These are phyloP conservation scores for Laburnicola sp. DNA, from an alignment of 2,329 filamentous ascomycete species.

Conservation along the genomic window DNA sequence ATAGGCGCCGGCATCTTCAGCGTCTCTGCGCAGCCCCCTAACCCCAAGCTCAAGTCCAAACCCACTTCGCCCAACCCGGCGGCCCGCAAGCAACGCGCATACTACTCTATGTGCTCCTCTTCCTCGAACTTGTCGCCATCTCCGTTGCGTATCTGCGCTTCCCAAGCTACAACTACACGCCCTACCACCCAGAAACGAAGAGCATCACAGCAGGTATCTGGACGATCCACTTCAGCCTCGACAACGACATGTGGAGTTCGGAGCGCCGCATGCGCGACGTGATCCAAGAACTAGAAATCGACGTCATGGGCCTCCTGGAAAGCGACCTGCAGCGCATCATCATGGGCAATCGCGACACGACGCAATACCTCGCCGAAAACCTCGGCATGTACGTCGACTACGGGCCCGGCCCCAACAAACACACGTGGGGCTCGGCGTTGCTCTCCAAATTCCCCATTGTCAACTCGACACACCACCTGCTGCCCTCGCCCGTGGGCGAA, in stretches of 20 bases:
- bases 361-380: constrained; percentile 92
- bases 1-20: constrained; percentile 86
- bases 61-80: constrained; percentile 51
- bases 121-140: constrained; percentile 78
- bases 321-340: constrained; percentile 95
- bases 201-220: constrained; percentile 93
- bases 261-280: constrained; percentile 91
- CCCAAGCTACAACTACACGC: constrained; percentile 86
- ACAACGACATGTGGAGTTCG: constrained; percentile 99
- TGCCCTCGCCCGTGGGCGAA: constrained; percentile 91
- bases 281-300: constrained; percentile 92
- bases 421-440: constrained; percentile 93
- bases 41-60: constrained; percentile 48
- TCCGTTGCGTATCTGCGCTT: constrained; percentile 86
- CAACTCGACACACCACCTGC: constrained; percentile 92
- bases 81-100: constrained; percentile 61
- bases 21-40: constrained; percentile 56
- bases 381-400: constrained; percentile 99
- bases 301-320: constrained; percentile 93
- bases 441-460: constrained; percentile 97
- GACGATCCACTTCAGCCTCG: constrained; percentile 97
- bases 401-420: constrained; percentile 96
- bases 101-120: constrained; percentile 73
- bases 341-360: constrained; percentile 97
- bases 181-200: constrained; percentile 86